These are phyloP conservation scores for Colletotrichum noveboracense DNA, from an alignment of 2,329 filamentous ascomycete species.

Conservation along the genomic window DNA sequence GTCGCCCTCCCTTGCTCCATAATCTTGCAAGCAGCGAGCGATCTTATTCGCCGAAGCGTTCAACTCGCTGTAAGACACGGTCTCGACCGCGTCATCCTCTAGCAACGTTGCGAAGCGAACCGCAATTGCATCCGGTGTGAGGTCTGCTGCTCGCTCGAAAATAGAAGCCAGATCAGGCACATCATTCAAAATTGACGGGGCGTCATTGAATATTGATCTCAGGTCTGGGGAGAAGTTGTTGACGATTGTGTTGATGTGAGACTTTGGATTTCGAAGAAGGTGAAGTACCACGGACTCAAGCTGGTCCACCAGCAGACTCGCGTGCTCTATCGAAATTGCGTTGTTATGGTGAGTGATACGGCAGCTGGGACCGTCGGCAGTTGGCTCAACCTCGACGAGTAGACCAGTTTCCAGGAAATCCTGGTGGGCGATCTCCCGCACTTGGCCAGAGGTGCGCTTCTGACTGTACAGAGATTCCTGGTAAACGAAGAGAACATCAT, in stretches of 20 bases:
- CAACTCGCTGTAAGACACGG: conserved; percentile 68
- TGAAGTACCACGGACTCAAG: conserved; percentile 55
- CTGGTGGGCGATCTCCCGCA: conserved; percentile 63
- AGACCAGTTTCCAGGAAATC: conserved; percentile 81
- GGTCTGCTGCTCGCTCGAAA: conserved; percentile 58
- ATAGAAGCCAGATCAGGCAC: conserved; percentile 51
- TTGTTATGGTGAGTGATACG: conserved; percentile 54
- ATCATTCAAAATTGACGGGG: conserved; percentile 35
- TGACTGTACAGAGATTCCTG: conserved; percentile 70
- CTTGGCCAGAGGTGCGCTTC: conserved; percentile 26
- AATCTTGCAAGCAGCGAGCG: conserved; percentile 55
- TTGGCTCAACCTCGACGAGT: conserved; percentile 78
- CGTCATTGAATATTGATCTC: conserved; percentile 56
- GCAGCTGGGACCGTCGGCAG: conserved; percentile 41
- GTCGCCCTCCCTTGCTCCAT: conserved; percentile 54
- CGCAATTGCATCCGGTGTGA: conserved; percentile 61
- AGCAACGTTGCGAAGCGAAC: conserved; percentile 66
- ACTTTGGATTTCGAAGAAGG: conserved; percentile 25
- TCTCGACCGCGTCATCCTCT: conserved; percentile 37
- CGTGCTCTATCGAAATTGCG: conserved; percentile 58
- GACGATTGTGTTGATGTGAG: not conserved
- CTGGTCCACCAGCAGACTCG: conserved; percentile 63
- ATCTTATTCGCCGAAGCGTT: conserved; percentile 63
- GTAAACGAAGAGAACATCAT: conserved; percentile 83
- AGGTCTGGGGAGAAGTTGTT: conserved; percentile 35